Conservation (phyloP, 164 flowering plant species). For the Amborella trichopoda region DNA sequence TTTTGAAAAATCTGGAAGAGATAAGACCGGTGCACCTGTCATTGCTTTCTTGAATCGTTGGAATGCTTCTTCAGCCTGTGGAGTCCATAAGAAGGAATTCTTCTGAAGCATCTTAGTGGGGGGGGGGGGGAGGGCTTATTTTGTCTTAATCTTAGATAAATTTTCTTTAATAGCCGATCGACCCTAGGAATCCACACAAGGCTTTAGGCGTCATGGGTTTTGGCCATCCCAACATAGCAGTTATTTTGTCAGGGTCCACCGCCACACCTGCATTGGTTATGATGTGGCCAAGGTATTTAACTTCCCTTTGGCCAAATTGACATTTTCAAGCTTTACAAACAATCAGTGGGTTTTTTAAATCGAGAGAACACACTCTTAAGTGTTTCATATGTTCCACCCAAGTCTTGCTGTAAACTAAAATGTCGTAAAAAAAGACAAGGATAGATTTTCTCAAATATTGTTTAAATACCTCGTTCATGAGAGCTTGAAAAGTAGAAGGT, state of each 20-base stretch:
- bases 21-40: not conserved
- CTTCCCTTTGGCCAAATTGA: not conserved
- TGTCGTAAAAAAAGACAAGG: too few species aligned
- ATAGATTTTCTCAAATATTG: too few species aligned
- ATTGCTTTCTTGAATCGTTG: conserved; percentile 1
- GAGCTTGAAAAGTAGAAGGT: too few species aligned
- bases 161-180: not conserved
- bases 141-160: not conserved
- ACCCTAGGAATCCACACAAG: not conserved
- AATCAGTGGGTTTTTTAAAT: too few species aligned
- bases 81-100: not conserved
- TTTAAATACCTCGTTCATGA: too few species aligned
- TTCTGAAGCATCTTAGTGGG: conserved; percentile 3
- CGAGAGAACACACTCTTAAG: too few species aligned
- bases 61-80: not conserved
- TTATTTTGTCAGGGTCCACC: not conserved
- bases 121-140: conserved; percentile 1
- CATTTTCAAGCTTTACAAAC: too few species aligned
- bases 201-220: not conserved
- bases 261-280: not conserved
- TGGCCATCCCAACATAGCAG: not conserved
- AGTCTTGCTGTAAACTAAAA: too few species aligned
- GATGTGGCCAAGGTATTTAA: not conserved
- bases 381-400: too few species aligned
- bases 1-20: not conserved